These are phyloP conservation scores for Xylariaceae sp. DNA, from an alignment of 2,329 filamentous ascomycete species.

Conservation along the genomic window DNA sequence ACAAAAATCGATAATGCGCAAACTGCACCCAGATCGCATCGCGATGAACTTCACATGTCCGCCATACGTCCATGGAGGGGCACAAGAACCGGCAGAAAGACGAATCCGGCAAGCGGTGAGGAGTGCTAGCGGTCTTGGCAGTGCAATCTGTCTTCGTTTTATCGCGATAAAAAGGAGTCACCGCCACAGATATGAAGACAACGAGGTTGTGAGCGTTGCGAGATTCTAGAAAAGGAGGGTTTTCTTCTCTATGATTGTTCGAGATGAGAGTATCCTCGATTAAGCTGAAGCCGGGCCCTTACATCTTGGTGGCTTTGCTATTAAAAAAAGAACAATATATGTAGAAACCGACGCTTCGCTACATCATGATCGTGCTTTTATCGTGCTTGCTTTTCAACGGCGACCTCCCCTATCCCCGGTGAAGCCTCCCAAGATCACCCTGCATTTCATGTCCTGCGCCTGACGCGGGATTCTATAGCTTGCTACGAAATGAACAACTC, in stretches of 20 bases:
- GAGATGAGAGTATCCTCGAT: too few relatives aligned
- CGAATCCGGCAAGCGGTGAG: slow-evolving; percentile 16
- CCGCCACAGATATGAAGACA: too few relatives aligned
- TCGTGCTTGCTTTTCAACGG: not conserved
- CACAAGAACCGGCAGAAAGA: slow-evolving; percentile 10
- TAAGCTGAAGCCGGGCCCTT: not conserved
- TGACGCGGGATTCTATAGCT: slow-evolving; percentile 15
- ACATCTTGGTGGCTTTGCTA: not conserved
- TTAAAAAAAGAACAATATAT: slow-evolving; percentile 8
- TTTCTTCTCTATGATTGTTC: too few relatives aligned
- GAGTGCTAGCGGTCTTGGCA: too few relatives aligned
- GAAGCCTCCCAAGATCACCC: not conserved
- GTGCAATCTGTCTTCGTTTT: too few relatives aligned
- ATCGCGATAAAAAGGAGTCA: too few relatives aligned
- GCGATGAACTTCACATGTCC: slow-evolving; percentile 5
- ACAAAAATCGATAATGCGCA: too few relatives aligned
- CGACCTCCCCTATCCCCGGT: not conserved
- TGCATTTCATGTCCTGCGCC: slow-evolving; percentile 2
- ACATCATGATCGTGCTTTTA: slow-evolving; percentile 16
- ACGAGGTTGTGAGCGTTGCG: too few relatives aligned
- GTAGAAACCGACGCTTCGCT: slow-evolving; percentile 12
- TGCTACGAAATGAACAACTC: slow-evolving; percentile 11
- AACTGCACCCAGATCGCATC: not conserved
- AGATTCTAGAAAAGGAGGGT: too few relatives aligned
- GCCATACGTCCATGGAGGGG: slow-evolving; percentile 10